These are phyloP conservation scores for Lindgomyces ingoldianus DNA, from an alignment of 495 filamentous ascomycete species.

Conservation along the genomic window DNA sequence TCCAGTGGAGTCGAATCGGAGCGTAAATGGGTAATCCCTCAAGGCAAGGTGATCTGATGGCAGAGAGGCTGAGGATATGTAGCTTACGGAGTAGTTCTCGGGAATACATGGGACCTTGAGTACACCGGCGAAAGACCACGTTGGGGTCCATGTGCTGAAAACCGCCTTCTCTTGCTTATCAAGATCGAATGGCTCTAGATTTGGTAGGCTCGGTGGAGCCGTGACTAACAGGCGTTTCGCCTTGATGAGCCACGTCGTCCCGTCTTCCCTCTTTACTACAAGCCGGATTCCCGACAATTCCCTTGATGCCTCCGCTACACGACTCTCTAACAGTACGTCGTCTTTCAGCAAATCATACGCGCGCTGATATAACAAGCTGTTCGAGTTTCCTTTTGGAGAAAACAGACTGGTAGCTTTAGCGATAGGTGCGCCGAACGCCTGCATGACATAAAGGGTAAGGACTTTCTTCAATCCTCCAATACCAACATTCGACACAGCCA, in stretches of 20 bases:
- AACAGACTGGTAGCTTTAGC: not conserved
- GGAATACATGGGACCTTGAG: conserved; percentile 14
- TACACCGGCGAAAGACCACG: conserved; percentile 16
- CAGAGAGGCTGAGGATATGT: not conserved
- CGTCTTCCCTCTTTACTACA: conserved; percentile 8
- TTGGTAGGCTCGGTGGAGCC: conserved; percentile 3
- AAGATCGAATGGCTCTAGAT: not conserved
- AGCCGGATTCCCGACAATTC: not conserved
- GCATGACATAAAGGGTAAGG: conserved; percentile 10
- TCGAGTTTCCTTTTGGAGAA: conserved; percentile 5
- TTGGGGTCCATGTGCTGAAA: conserved; percentile 11
- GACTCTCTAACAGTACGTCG: conserved; percentile 13
- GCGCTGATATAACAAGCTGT: conserved; percentile 25
- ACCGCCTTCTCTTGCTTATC: conserved; percentile 16
- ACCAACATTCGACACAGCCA: conserved; percentile 12
- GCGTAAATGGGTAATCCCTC: conserved; percentile 1
- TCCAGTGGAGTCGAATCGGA: conserved; percentile 13
- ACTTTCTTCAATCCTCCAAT: conserved; percentile 15
- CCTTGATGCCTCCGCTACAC: conserved; percentile 5
- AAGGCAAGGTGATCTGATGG: conserved; percentile 15
- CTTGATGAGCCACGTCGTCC: conserved; percentile 15
- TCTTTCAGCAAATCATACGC: conserved; percentile 7
- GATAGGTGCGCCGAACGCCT: conserved; percentile 17
- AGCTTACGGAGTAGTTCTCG: conserved; percentile 9
- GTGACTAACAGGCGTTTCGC: conserved; percentile 19